A percentile compares a stretch with the other conserved stretches of the same genome.
These are phyloP conservation scores for Fusarium sp. DNA, from an alignment of 2,329 filamentous ascomycete species.

Conservation along the genomic window DNA sequence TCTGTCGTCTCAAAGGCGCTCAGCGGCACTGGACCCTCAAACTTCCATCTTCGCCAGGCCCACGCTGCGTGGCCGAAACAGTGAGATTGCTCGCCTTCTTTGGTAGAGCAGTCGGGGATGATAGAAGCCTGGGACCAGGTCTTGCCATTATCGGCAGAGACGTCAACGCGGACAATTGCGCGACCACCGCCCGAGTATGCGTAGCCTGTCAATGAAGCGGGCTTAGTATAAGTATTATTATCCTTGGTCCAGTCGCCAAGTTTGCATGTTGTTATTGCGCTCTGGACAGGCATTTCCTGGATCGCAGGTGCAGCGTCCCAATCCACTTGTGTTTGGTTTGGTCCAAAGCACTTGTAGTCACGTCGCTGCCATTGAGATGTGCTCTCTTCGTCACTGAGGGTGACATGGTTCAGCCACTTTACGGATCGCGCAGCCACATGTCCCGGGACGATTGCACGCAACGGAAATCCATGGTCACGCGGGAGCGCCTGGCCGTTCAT, in stretches of 20 bases:
- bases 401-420: conserved; percentile 75
- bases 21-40: conserved; percentile 58
- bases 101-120: conserved; percentile 59
- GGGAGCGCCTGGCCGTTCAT: conserved; percentile 75
- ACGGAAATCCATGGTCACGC: conserved; percentile 73
- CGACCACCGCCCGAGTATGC: conserved; percentile 76
- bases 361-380: conserved; percentile 72
- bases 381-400: conserved; percentile 74
- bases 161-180: conserved; percentile 73
- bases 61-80: conserved; percentile 63
- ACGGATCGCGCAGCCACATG: conserved; percentile 74
- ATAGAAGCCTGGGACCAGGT: conserved; percentile 73
- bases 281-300: conserved; percentile 75
- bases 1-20: conserved; percentile 37
- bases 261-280: conserved; percentile 68
- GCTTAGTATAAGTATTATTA: conserved; percentile 16
- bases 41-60: conserved; percentile 75
- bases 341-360: conserved; percentile 77
- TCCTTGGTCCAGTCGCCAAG: conserved; percentile 52
- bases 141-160: conserved; percentile 70
- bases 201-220: conserved; percentile 66
- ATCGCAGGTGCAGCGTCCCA: conserved; percentile 73
- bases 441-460: conserved; percentile 71
- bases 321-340: conserved; percentile 68
- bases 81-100: conserved; percentile 42